Evolutionary conservation across 208 protist species (phyloP), one percentile per base, ranked within the genome.

Genomic region (Leishmania mexicana): DNA sequence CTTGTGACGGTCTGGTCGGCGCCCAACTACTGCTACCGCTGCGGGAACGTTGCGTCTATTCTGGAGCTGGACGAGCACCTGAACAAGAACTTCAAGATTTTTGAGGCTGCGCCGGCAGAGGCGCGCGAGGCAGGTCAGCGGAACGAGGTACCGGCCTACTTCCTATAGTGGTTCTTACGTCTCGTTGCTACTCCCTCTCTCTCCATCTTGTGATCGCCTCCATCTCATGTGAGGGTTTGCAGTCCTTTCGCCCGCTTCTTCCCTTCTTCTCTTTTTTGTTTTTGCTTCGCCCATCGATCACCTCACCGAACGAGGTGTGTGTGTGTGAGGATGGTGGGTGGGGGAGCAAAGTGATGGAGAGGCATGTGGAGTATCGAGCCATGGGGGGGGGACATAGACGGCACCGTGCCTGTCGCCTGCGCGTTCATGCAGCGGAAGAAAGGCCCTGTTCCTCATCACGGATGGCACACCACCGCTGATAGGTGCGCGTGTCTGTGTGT

Each of bases 21-120:
- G 54, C 98, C 98, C 40, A 99, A 99, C 87, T 99, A 99, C 88
- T 99, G 97, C 89, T 99, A 99, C 91, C 92, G 96, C 65, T 99
- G 99, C 86, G 98, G 98, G 53, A 99, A 99, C 87, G 97, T 99
- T 3, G 99, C 99, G 1, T 98, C 98, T 0, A 99, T 99, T 75
- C 88, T 99, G 47, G 98, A 99, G 90, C 87, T 99, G 51, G 98
- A 99, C 83, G 99, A 99, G 88, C 92, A 99, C 82, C 88, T 99
- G 28, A 98, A 99, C 75, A 99, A 97, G 80, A 98, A 99, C 75
- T 99, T 99, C 88, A 99, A 99, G 85, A 99, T 99, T 57, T 99
- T 99, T 84, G 98, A 99, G 70, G 99, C 98, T 2, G 99, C 99
- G 11, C 99, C 99, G 21, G 97, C 99, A 38, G 97, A 96, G 84